Evolutionary conservation across 2,329 filamentous ascomycete genomes (phyloP), one percentile per base, ranked within the genome.

Genomic region (Beauveria asiatica): DNA sequence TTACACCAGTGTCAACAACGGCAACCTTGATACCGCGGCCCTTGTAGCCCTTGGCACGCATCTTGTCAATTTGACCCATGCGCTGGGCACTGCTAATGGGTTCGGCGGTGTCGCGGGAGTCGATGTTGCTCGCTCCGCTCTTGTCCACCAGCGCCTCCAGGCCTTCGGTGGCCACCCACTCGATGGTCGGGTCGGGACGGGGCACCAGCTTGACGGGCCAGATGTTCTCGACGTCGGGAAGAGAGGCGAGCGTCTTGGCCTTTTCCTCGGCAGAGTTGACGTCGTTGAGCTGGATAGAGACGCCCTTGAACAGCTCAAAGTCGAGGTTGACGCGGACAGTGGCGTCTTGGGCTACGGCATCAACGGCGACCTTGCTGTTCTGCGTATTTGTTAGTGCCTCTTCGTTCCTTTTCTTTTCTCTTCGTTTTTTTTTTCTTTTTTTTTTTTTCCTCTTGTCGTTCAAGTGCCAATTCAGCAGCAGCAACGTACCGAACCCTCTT

Each of bases 21-120:
- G 72, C 81, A 67, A 84, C 72, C 63, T 78, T 81, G 70, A 83
- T 72, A 16, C 80, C 80, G 64, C 76, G 75, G 42, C 81, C 81
- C 0, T 74, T 78, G 59, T 78, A 64, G 1, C 79, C 80, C 61
- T 77, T 69, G 13, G 75, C 76, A 37, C 74, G 74, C 42, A 84
- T 72, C 74, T 78, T 77, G 67, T 82, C 77, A 19, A 84, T 76
- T 69, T 83, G 80, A 2, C 80, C 82, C 79, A 82, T 82, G 62
- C 80, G 66, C 57, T 84, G 81, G 71, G 62, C 78, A 80, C 0
- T 69, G 74, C 61, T 80, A 76, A 0, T n/a, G 50, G 6, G 44
- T 10, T 69, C 64, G 17, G 61, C 65, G 9, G 63, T 64, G 30
- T 65, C 70, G 16, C 61, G 55, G 3, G 41, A 11, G 42, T 30